These are phyloP conservation scores for Penicillium freii DNA, from an alignment of 2,329 filamentous ascomycete species.

Conservation along the genomic window DNA sequence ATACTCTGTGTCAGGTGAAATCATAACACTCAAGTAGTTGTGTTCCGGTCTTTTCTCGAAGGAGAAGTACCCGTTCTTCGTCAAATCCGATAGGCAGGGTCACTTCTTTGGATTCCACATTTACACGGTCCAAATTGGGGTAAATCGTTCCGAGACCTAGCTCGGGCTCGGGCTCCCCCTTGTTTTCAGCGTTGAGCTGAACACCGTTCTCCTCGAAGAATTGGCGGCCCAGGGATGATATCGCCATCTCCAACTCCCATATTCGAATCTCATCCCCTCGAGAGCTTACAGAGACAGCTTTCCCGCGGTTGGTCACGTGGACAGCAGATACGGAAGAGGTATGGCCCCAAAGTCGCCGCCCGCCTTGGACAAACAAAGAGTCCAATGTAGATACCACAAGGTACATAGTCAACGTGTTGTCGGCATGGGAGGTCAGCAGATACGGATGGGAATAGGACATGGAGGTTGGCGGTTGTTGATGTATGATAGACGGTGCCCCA, in stretches of 20 bases:
- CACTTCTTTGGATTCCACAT: constrained; percentile 22
- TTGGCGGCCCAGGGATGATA: constrained; percentile 47
- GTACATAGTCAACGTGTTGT: constrained; percentile 83
- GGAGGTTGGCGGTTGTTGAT: constrained; percentile 55
- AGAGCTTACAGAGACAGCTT: constrained; percentile 83
- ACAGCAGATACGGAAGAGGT: constrained; percentile 85
- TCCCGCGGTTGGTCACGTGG: constrained; percentile 78
- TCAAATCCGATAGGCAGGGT: constrained; percentile 70
- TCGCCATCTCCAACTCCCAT: constrained; percentile 82
- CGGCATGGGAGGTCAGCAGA: constrained; percentile 75
- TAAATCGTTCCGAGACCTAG: neutral
- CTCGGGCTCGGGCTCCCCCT: neutral
- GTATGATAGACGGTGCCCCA: constrained; percentile 32
- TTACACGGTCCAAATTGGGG: neutral
- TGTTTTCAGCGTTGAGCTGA: constrained; percentile 47
- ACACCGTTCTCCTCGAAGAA: constrained; percentile 54
- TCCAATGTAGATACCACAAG: constrained; percentile 71
- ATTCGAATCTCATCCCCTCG: constrained; percentile 77
- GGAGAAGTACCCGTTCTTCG: constrained; percentile 84
- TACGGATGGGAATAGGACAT: constrained; percentile 80
- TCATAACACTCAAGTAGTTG: constrained; percentile 82
- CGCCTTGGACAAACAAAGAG: constrained; percentile 65
- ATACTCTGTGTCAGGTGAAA: constrained; percentile 59
- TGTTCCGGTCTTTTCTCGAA: constrained; percentile 68
- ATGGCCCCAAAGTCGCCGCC: constrained; percentile 82